Conservation (phyloP, 176 grass and related monocot species). For the Phoenix roebelenii region DNA sequence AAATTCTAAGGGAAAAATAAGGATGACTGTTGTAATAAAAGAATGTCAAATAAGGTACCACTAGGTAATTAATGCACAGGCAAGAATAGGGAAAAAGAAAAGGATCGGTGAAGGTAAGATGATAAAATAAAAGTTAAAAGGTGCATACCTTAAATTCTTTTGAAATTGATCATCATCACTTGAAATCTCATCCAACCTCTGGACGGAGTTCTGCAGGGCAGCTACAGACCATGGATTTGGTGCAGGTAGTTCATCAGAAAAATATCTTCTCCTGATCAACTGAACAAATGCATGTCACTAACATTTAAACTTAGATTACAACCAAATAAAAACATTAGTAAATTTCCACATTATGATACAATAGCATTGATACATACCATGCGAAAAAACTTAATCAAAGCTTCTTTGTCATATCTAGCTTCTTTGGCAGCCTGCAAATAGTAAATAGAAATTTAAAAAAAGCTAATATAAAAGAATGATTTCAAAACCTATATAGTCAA, state of each 20-base stretch:
- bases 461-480: too few relatives aligned
- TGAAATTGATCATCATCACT: constrained; percentile 76
- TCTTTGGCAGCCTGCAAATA: constrained; percentile 73
- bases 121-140: not conserved
- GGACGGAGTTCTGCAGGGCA: constrained; percentile 38
- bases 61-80: too few relatives aligned
- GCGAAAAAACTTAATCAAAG: constrained; percentile 84
- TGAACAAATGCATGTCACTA: constrained; percentile 27
- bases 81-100: too few relatives aligned
- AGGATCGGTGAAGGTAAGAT: too few relatives aligned
- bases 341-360: constrained; percentile 3
- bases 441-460: not conserved
- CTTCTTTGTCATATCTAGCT: constrained; percentile 95
- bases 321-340: constrained; percentile 2
- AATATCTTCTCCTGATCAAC: constrained; percentile 97
- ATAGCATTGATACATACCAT: constrained; percentile 44
- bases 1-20: too few relatives aligned
- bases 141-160: constrained; percentile 42
- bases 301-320: constrained; percentile 13
- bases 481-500: too few relatives aligned
- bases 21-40: too few relatives aligned
- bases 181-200: constrained; percentile 37
- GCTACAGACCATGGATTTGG: constrained; percentile 56
- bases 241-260: constrained; percentile 71
- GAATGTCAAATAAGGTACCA: too few relatives aligned